These are phyloP conservation scores for Mycena filopes DNA, from an alignment of 768 basidiomycete species.

Conservation along the genomic window DNA sequence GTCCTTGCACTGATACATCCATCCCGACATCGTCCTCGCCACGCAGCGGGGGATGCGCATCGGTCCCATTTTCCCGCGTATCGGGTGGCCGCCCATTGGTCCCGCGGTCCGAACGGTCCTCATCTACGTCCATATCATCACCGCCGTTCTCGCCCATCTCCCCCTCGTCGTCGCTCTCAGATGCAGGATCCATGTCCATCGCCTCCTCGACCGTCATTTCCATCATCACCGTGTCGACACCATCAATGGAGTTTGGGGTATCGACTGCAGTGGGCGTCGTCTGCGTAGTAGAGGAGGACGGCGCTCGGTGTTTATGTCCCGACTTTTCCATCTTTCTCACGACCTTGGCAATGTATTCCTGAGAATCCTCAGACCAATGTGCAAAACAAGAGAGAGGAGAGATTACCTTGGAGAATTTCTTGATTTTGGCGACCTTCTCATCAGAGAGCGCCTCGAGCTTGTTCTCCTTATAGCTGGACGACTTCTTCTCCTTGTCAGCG, in stretches of 20 bases:
- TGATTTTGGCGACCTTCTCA: conserved; percentile 90
- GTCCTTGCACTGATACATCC: background rate
- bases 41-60: conserved; percentile 6
- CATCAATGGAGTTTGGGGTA: conserved; percentile 55
- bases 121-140: conserved; percentile 33
- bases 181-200: conserved; percentile 54
- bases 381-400: background rate
- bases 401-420: conserved; percentile 66
- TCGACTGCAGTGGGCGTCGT: conserved; percentile 53
- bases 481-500: conserved; percentile 96
- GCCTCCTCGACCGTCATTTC: conserved; percentile 55
- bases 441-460: conserved; percentile 82
- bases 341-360: conserved; percentile 90
- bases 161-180: conserved; percentile 47
- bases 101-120: background rate
- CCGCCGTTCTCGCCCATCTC: conserved; percentile 38
- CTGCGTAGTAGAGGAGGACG: conserved; percentile 40
- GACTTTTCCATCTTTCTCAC: conserved; percentile 73
- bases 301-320: conserved; percentile 41
- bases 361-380: conserved; percentile 39
- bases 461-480: conserved; percentile 77
- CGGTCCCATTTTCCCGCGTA: conserved; percentile 9
- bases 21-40: background rate
- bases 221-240: conserved; percentile 42
- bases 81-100: too few species aligned